Evolutionary conservation across 1,284 basidiomycete species (phyloP), one percentile per base, ranked within the genome.

Genomic region (Irpex sp.): DNA sequence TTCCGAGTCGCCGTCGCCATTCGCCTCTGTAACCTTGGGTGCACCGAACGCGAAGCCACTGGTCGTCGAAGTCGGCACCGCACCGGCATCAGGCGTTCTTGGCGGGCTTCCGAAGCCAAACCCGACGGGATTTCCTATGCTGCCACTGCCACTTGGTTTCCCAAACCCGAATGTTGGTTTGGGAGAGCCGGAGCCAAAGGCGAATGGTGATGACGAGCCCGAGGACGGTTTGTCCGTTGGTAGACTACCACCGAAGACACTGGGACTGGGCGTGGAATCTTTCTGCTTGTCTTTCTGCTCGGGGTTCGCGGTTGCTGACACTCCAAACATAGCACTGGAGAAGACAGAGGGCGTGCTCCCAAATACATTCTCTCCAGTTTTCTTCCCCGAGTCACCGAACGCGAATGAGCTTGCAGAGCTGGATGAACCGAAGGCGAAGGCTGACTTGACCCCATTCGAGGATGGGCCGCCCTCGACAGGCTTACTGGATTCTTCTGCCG

Each of bases 111-210:
- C 61, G 66, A 87, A 84, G 37, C 76, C 77, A 61, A 85, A 85
- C 1, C 84, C 84, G 19, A 84, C 81, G 9, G 83, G 80, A 67
- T 81, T 84, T 3, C 84, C 83, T 72, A 71, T 39, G 53, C 46
- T 51, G 58, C 62, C 47, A 31, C 49, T 37, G 36, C 60, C 47
- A 26, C 43, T 61, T 26, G 39, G 39, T 43, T 55, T 55, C 9
- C 70, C 70, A 56, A 73, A 75, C 11, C 69, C 39, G 61, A 74
- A 74, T 33, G 53, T 11, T 19, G 5, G 31, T 11, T 17, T n/a
- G n/a, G 55, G 46, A 46, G 61, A 47, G 31, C 37, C n/a, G 21
- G 21, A 9, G 63, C 67, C 36, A 65, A 65, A 63, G 19, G 68
- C 63, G 1, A 61, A n/a, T 3, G 63, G 15, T 7, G 66, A 60